Percentiles rank a stretch among this genome's conserved stretches.
phyloP scores from a whole-genome alignment of 2,329 filamentous ascomycete species.

The Samsoniella hepiali region DNA sequence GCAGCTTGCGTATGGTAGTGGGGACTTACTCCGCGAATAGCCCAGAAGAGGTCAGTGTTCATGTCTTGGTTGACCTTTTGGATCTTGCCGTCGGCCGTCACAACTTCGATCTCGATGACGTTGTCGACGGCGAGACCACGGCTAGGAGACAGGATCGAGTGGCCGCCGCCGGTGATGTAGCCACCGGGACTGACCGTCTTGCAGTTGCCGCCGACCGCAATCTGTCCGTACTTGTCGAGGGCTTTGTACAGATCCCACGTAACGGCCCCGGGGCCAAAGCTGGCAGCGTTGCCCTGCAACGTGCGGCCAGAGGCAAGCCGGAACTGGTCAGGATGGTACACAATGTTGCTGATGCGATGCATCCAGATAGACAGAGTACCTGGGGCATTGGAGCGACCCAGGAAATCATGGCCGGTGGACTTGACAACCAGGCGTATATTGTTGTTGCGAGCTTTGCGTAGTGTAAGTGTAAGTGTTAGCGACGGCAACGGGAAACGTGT shows the following conservation, averaged over 20 bases:
- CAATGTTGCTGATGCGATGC: conserved; percentile 42
- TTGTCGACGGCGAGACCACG: conserved; percentile 63
- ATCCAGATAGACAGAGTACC: conserved; percentile 55
- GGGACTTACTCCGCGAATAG: conserved; percentile 51
- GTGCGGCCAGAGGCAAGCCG: conserved; percentile 38
- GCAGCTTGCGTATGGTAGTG: too few relatives aligned
- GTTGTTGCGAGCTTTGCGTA: conserved; percentile 35
- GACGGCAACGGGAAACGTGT: neutral
- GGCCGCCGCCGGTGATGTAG: conserved; percentile 60
- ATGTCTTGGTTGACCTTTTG: conserved; percentile 50
- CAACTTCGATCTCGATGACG: conserved; percentile 55
- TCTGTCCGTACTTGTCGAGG: conserved; percentile 43
- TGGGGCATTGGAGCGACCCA: conserved; percentile 44
- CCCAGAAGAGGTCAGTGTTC: conserved; percentile 62
- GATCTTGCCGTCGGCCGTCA: conserved; percentile 50
- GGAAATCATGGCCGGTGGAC: conserved; percentile 41
- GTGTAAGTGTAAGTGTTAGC: neutral
- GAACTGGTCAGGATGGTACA: conserved; percentile 39
- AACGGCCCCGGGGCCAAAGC: conserved; percentile 50
- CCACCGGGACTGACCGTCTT: conserved; percentile 58
- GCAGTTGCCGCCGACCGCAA: conserved; percentile 53
- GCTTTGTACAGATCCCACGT: conserved; percentile 47
- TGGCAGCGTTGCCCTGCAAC: conserved; percentile 49
- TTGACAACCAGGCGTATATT: conserved; percentile 43
- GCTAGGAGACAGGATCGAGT: conserved; percentile 49